Evolutionary conservation across 441 rosid species (phyloP), one percentile per base, ranked within the genome.

Genomic region (Pelargonium citronellum): DNA sequence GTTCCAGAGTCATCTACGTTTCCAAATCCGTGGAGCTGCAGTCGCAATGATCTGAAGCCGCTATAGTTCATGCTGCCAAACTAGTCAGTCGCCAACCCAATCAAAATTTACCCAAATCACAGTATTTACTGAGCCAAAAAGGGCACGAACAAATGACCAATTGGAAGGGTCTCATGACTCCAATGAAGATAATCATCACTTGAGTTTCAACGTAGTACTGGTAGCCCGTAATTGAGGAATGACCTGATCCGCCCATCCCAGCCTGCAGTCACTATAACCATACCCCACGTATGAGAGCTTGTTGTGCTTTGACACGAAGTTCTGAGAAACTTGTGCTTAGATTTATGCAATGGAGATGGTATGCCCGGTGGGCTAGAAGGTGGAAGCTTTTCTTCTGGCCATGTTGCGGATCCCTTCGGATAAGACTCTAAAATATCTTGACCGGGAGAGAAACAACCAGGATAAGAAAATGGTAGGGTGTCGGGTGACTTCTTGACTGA

Each of bases 351-450:
- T 1, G 83, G 66, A 62, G 85, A 75, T 19, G 88, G 75, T 12
- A 69, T 8, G 17, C 83, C 74, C 37, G 53, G 73, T 3, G 84
- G 76, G 73, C 80, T 82, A 0, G 91, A 81, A 22, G 75, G 7
- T 16, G 86, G 92, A 67, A 95, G 96, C 83, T 85, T 86, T 82
- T 95, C 99, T 74, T 92, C 99, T 0, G 99, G 99, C 98, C 98
- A 95, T 19, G 99, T 95, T 0, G 96, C 97, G 0, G 95, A 83
- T 68, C 96, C 89, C 76, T 88, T 92, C 1, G 99, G 91, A 73
- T 83, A 78, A n/a, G 89, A 82, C 83, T 88, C 95, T 15, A 87
- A 71, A 69, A 81, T 84, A 55, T 88, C 97, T 13, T 80, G 84
- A 69, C 87, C 83, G 64, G 85, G 67, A 19, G 85, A 83, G 82